These are phyloP conservation scores for Coemansia guatemalensis DNA, from an alignment of 192 early-diverging fungal species.

Conservation along the genomic window DNA sequence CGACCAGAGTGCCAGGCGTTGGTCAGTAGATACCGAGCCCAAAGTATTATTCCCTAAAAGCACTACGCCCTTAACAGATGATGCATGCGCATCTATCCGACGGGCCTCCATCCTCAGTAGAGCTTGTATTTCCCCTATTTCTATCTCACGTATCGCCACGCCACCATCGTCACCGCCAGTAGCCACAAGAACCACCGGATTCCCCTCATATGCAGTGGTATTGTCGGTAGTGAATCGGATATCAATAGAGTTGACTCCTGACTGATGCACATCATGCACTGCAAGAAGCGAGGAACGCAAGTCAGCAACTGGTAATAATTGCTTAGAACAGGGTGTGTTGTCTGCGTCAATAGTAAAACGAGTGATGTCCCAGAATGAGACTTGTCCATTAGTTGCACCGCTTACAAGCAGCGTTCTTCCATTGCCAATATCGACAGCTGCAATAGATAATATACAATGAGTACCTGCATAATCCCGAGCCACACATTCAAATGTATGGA, in stretches of 20 bases:
- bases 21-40: conserved; percentile 64
- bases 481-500: conserved; percentile 12
- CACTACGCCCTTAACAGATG: conserved; percentile 60
- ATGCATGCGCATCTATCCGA: conserved; percentile 59
- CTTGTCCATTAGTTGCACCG: conserved; percentile 33
- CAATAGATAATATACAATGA: conserved; percentile 40
- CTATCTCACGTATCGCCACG: conserved; percentile 33
- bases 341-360: neutral
- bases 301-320: conserved; percentile 11
- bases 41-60: neutral
- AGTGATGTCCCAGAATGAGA: conserved; percentile 29
- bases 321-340: neutral
- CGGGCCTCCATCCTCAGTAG: neutral
- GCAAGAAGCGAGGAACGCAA: conserved; percentile 13
- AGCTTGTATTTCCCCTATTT: conserved; percentile 6
- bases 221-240: conserved; percentile 8
- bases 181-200: conserved; percentile 37
- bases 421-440: neutral
- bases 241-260: conserved; percentile 74
- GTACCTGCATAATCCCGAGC: conserved; percentile 10
- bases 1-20: conserved; percentile 63
- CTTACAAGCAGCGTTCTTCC: conserved; percentile 10
- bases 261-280: conserved; percentile 56
- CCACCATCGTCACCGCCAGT: conserved; percentile 84
- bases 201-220: neutral